phyloP scores from a whole-genome alignment of 176 grass and related monocot species.

The Elaeis guineensis region DNA sequence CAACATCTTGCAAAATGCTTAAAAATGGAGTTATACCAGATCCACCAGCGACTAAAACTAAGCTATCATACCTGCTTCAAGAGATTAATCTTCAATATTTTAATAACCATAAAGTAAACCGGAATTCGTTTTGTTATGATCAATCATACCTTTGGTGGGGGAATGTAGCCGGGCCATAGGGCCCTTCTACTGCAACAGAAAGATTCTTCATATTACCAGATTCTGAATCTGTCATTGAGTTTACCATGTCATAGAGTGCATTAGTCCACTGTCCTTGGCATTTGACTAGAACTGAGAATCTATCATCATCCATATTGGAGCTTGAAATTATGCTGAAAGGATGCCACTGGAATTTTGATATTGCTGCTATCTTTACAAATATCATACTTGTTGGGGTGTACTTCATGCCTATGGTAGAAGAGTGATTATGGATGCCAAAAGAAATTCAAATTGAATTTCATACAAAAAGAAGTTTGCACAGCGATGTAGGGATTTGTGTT shows the following conservation, averaged over 20 bases:
- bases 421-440: too few relatives aligned
- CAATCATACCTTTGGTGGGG: slow-evolving; percentile 21
- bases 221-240: slow-evolving; percentile 1
- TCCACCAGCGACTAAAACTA: slow-evolving; percentile 35
- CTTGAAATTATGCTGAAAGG: slow-evolving; percentile 45
- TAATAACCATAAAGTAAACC: background rate
- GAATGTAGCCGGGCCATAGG: slow-evolving; percentile 21
- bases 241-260: slow-evolving; percentile 20
- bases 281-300: slow-evolving; percentile 28
- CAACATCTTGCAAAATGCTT: slow-evolving; percentile 37
- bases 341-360: slow-evolving; percentile 49
- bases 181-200: slow-evolving; percentile 26
- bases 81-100: too few relatives aligned
- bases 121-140: background rate
- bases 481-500: too few relatives aligned
- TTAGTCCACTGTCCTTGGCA: slow-evolving; percentile 40
- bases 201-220: slow-evolving; percentile 10
- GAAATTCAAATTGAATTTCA: too few relatives aligned
- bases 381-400: slow-evolving; percentile 36
- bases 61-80: slow-evolving; percentile 33
- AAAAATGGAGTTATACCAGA: slow-evolving; percentile 43
- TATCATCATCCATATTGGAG: slow-evolving; percentile 19
- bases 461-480: too few relatives aligned
- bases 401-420: slow-evolving; percentile 19
- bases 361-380: slow-evolving; percentile 30